These are phyloP conservation scores for Amanita pallidorosea DNA, from an alignment of 768 basidiomycete species.

Conservation along the genomic window DNA sequence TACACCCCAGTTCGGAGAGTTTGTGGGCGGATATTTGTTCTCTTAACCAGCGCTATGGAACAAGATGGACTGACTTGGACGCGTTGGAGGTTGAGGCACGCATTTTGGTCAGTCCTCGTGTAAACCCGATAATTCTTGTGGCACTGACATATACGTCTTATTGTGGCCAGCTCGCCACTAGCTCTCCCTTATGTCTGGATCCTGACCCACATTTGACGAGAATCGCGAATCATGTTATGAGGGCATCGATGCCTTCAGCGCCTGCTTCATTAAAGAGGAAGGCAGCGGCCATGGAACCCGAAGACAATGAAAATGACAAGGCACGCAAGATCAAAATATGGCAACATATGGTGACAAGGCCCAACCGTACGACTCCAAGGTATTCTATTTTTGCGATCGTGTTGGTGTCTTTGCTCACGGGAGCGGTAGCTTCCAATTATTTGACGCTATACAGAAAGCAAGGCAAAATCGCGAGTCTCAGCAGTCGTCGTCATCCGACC, in stretches of 20 bases:
- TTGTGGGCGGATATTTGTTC: conserved; percentile 72
- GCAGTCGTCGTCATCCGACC: conserved; percentile 13
- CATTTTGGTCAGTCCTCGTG: conserved; percentile 43
- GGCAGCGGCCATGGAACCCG: conserved; percentile 55
- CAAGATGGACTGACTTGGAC: conserved; percentile 60
- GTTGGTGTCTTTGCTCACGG: conserved; percentile 2
- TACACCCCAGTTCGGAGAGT: conserved; percentile 70
- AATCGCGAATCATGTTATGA: conserved; percentile 62
- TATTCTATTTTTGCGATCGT: conserved; percentile 16
- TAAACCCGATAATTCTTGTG: background rate
- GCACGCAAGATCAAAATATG: conserved; percentile 64
- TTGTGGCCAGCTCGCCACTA: conserved; percentile 49
- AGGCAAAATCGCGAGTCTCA: conserved; percentile 17
- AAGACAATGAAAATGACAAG: conserved; percentile 70
- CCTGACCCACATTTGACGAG: conserved; percentile 71
- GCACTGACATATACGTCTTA: conserved; percentile 7
- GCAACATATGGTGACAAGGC: conserved; percentile 65
- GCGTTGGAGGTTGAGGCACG: conserved; percentile 67
- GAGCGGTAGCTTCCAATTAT: conserved; percentile 38
- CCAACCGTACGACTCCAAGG: conserved; percentile 39
- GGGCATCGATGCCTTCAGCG: conserved; percentile 63
- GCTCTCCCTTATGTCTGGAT: conserved; percentile 68
- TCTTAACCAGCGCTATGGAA: conserved; percentile 46
- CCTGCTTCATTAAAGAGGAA: conserved; percentile 72
- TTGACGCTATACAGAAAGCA: conserved; percentile 35